Base-by-base conservation (phyloP, 257 asterid genomes). In the Avicennia marina region DNA sequence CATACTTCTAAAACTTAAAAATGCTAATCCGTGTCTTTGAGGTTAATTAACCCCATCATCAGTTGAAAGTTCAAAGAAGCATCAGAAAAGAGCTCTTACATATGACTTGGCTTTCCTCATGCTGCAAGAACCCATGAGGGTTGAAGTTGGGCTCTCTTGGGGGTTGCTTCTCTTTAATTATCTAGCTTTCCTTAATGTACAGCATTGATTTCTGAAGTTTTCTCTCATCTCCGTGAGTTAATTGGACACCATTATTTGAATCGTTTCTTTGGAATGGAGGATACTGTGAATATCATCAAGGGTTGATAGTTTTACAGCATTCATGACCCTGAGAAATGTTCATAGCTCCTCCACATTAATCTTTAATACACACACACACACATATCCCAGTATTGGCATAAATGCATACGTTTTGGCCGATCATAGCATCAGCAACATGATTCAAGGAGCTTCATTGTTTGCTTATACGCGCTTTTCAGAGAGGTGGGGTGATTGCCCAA, bases 191-290 rank as follows among this genome's bases (percentile, higher is more conserved):
- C 24, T 57, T 67, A 15, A 66, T 49, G 33, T 63, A 56, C 76
- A 90, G 95, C 73, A 67, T 90, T 56, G 95, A 96, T 57, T 90
- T 95, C 72, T 86, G 88, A 86, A 78, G 95, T 86, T 64, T 78
- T 84, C 70, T 82, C 96, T 53, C 68, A 80, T 68, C 83, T n/a
- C n/a, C 70, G 97, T 89, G 83, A 78, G 95, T 79, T 56, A 38
- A 50, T 42, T 18, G 41, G 17, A 33, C 17, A 32, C 52, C 59
- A 57, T 45, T 56, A 8, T 22, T 16, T 25, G 27, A 51, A 39
- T 54, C 54, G 36, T 56, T 58, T 65, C 49, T 44, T 63, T 44
- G 31, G 24, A 48, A 21, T 49, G 59, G 61, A 63, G 21, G n/a
- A 34, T n/a, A n/a, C n/a, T n/a, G n/a, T n/a, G n/a, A n/a, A n/a